Conservation (phyloP, 2,329 filamentous ascomycete genomes). For the Talaromyces sp. region DNA sequence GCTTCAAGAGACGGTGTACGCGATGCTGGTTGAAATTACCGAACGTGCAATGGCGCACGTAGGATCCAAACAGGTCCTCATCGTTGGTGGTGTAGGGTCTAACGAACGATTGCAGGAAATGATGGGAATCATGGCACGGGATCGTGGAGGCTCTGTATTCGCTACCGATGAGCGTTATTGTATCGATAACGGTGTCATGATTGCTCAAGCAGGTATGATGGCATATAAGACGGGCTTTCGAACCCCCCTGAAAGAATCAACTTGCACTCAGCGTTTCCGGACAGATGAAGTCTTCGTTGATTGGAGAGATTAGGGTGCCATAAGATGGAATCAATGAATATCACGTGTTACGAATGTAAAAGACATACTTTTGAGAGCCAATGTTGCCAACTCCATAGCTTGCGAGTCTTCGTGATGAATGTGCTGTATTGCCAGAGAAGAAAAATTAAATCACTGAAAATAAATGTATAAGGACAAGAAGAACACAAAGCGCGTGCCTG, state of each 20-base stretch:
- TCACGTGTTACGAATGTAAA: conserved; percentile 24
- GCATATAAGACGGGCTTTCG: conserved; percentile 80
- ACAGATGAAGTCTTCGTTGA: conserved; percentile 80
- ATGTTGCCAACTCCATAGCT: too few relatives aligned
- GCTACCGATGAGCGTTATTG: conserved; percentile 97
- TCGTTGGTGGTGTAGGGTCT: conserved; percentile 94
- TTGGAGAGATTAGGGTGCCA: conserved; percentile 63
- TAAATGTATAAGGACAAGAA: not conserved
- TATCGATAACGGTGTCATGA: conserved; percentile 99
- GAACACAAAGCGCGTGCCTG: conserved; percentile 7
- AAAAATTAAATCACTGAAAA: not conserved
- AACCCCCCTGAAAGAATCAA: conserved; percentile 77
- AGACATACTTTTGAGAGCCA: too few relatives aligned
- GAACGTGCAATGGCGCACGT: conserved; percentile 99
- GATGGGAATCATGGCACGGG: conserved; percentile 94
- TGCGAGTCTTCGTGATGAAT: not conserved
- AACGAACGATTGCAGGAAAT: conserved; percentile 95
- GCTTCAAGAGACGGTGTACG: conserved; percentile 91
- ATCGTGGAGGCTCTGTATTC: conserved; percentile 86
- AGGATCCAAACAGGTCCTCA: conserved; percentile 83
- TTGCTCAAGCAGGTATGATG: conserved; percentile 89
- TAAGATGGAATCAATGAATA: conserved; percentile 2
- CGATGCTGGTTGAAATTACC: conserved; percentile 98
- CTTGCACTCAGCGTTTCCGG: conserved; percentile 80
- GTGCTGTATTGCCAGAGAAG: not conserved